These are phyloP conservation scores for Salix koriyanagi DNA, from an alignment of 345 rosid genomes.

Conservation along the genomic window DNA sequence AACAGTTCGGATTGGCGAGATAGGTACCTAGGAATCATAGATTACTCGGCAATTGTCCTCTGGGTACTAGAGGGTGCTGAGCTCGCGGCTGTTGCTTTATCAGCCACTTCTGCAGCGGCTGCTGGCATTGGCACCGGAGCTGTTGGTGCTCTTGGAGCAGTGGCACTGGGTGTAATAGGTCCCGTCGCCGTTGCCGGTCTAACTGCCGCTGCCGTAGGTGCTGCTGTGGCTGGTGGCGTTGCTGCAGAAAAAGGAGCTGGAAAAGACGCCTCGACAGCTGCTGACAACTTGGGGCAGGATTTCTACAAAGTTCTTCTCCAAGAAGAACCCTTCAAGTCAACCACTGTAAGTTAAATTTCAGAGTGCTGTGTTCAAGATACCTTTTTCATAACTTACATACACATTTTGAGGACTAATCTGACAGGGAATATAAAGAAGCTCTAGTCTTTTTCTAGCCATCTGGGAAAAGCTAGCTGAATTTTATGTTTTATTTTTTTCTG, in stretches of 20 bases:
- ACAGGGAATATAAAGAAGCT: not conserved
- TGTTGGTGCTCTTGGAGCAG: slow-evolving; percentile 69
- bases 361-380: not conserved
- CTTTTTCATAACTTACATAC: not conserved
- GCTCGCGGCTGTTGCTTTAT: slow-evolving; percentile 63
- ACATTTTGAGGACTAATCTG: not conserved
- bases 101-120: slow-evolving; percentile 65
- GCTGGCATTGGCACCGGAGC: slow-evolving; percentile 80
- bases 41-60: slow-evolving; percentile 66
- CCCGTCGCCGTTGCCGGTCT: slow-evolving; percentile 67
- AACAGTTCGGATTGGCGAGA: slow-evolving; percentile 62
- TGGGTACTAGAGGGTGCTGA: slow-evolving; percentile 87
- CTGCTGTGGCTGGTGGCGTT: slow-evolving; percentile 73
- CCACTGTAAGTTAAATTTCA: slow-evolving; percentile 40
- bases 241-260: slow-evolving; percentile 61
- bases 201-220: slow-evolving; percentile 75
- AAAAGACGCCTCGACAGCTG: slow-evolving; percentile 69
- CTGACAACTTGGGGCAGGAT: slow-evolving; percentile 61
- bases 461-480: not conserved
- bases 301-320: slow-evolving; percentile 68
- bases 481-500: not conserved
- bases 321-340: slow-evolving; percentile 88
- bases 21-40: slow-evolving; percentile 70
- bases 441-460: not conserved
- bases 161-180: slow-evolving; percentile 64